Conservation (phyloP, 1,284 basidiomycete genomes). For the Moesziomyces sp. region DNA sequence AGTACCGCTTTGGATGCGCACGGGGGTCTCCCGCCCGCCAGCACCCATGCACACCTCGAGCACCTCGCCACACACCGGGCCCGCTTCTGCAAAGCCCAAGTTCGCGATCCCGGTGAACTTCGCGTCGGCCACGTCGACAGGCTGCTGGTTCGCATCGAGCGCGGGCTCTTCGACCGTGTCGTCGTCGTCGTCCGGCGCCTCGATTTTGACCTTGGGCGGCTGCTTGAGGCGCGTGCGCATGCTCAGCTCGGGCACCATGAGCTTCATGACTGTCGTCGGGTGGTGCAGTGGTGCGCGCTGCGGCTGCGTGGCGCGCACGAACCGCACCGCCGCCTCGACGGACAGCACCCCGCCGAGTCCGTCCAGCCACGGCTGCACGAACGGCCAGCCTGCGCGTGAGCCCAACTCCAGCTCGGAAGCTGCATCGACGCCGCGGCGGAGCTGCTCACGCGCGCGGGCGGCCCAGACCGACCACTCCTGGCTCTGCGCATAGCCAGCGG, state of each 20-base stretch:
- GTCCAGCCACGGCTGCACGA: slow-evolving; percentile 33
- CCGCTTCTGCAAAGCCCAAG: slow-evolving; percentile 35
- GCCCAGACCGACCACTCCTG: slow-evolving; percentile 17
- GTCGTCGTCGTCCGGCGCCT: slow-evolving; percentile 12
- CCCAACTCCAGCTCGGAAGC: background rate
- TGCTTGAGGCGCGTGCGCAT: slow-evolving; percentile 25
- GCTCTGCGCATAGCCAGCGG: slow-evolving; percentile 19
- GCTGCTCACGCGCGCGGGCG: slow-evolving; percentile 3
- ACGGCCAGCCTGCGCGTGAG: slow-evolving; percentile 34
- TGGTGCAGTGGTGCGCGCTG: slow-evolving; percentile 20
- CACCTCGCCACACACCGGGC: slow-evolving; percentile 14
- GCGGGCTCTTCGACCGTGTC: slow-evolving; percentile 29
- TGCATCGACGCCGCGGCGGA: background rate
- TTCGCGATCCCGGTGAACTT: slow-evolving; percentile 32
- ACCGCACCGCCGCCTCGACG: slow-evolving; percentile 6
- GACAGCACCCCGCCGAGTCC: slow-evolving; percentile 3
- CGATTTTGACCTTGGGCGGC: slow-evolving; percentile 5
- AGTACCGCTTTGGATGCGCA: slow-evolving; percentile 18
- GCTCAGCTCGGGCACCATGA: slow-evolving; percentile 17
- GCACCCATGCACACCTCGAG: slow-evolving; percentile 30
- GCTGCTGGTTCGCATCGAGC: slow-evolving; percentile 25
- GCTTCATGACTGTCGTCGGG: slow-evolving; percentile 35
- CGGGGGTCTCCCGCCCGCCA: slow-evolving; percentile 16
- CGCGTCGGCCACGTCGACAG: slow-evolving; percentile 23
- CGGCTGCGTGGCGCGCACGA: slow-evolving; percentile 10